Evolutionary conservation across 2,329 filamentous ascomycete species (phyloP), one percentile per base, ranked within the genome.

Genomic region (Diaporthe australafricana): DNA sequence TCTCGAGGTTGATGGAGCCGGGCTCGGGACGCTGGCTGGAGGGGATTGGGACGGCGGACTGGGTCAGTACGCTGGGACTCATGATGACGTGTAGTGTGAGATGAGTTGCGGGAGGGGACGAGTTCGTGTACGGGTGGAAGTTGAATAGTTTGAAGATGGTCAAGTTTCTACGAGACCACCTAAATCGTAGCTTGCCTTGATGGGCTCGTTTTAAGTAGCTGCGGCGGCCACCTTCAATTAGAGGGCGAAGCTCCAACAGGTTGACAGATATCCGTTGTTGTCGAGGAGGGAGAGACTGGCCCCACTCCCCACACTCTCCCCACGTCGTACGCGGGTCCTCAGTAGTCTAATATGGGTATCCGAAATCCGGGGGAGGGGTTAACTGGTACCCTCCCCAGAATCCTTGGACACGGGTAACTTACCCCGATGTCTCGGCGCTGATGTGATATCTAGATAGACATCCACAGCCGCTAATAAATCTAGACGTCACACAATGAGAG

Each of bases 1-100:
- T 76, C 2, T 80, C 77, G 50, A 89, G 83, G 76, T 91, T 90
- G 77, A 87, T 78, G 0, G 89, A 91, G 66, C 89, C 90, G 0
- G 87, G 84, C 75, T 78, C 77, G 48, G 69, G 69, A 16, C 72
- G 72, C 40, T 73, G 72, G 65, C 72, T 73, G 45, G 72, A 73
- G 20, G 65, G 57, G 14, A 50, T 11, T 2, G 25, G 25, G 27
- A 8, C 40, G 27, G 47, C 42, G 12, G 50, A 14, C 22, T 67
- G 60, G 11, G 48, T 35, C 14, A 50, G 6, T 8, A 70, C 68
- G 20, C 53, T 63, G 25, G 68, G 72, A 32, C 62, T 71, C 72
- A 73, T 73, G 32, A 48, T 73, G 32, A 48, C 71, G 12, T 25
- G 7, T 55, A 25, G 11, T 6, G 11, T 0, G 42, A 17, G 42